These are phyloP conservation scores for Circinella minor DNA, from an alignment of 371 early-diverging fungal species.

Conservation along the genomic window DNA sequence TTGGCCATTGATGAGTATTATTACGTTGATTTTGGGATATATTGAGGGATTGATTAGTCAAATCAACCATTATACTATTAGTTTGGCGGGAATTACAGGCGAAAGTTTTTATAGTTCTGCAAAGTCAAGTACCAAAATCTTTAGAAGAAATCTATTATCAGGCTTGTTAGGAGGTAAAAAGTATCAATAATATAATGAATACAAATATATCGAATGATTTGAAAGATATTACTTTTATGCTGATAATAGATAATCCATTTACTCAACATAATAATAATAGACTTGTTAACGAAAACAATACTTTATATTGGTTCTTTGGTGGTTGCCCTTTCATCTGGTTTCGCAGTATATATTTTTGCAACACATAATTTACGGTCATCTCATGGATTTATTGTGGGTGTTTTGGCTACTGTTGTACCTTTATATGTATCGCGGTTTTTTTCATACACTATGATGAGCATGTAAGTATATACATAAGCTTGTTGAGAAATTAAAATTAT, in stretches of 20 bases:
- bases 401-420: constrained; percentile 66
- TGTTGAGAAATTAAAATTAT: no score
- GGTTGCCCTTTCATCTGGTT: constrained; percentile 61
- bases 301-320: constrained; percentile 59
- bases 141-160: constrained; percentile 72
- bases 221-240: not conserved
- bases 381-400: constrained; percentile 73
- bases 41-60: constrained; percentile 60
- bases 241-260: no score
- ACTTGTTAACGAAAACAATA: constrained; percentile 57
- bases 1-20: constrained; percentile 32
- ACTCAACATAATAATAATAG: constrained; percentile 23
- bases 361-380: constrained; percentile 65
- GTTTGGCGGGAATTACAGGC: constrained; percentile 76
- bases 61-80: constrained; percentile 74
- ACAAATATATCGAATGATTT: constrained; percentile 3
- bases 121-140: constrained; percentile 68
- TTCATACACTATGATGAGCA: constrained; percentile 74
- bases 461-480: constrained; percentile 56
- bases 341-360: constrained; percentile 70
- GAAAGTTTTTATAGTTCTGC: constrained; percentile 66
- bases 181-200: no score
- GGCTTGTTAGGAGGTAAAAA: constrained; percentile 63
- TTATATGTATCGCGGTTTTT: constrained; percentile 73
- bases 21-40: constrained; percentile 28